These are phyloP conservation scores for Melastoma candidum DNA, from an alignment of 441 rosid genomes.

Conservation along the genomic window DNA sequence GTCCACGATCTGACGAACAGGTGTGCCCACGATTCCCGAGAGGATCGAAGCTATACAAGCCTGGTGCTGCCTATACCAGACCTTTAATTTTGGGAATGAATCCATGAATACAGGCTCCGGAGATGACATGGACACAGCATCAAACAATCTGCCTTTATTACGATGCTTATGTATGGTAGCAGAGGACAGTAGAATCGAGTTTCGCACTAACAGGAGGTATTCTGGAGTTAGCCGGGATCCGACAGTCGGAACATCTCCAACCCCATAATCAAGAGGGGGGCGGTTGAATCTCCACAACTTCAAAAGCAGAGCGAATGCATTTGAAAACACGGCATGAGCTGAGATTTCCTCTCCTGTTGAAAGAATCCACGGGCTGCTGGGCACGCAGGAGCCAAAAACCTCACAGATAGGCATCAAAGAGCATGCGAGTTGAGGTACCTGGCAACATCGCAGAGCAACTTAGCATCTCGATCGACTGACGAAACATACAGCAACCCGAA, in stretches of 20 bases:
- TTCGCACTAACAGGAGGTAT: conserved; percentile 62
- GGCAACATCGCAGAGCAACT: conserved; percentile 12
- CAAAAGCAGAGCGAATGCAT: conserved; percentile 70
- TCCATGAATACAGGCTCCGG: conserved; percentile 56
- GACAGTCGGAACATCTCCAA: conserved; percentile 78
- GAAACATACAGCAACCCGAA: background rate
- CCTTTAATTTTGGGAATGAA: conserved; percentile 60
- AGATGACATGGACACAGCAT: conserved; percentile 48
- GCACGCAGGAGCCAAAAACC: conserved; percentile 65
- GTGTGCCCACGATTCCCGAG: conserved; percentile 57
- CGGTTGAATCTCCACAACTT: conserved; percentile 80
- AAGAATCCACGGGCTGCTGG: conserved; percentile 56
- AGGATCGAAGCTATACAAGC: conserved; percentile 71
- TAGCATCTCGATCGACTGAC: background rate
- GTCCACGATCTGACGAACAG: conserved; percentile 55
- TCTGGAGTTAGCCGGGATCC: conserved; percentile 71
- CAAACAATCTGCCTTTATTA: conserved; percentile 48
- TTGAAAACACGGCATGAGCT: conserved; percentile 63
- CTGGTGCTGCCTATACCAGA: conserved; percentile 75
- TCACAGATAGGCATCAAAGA: conserved; percentile 74
- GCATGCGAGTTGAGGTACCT: conserved; percentile 80
- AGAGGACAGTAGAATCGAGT: conserved; percentile 48
- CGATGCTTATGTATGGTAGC: conserved; percentile 42
- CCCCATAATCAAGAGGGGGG: conserved; percentile 71
- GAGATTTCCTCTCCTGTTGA: conserved; percentile 51